Base-by-base conservation (phyloP, 345 rosid species). In the Crucihimalaya himalaica region DNA sequence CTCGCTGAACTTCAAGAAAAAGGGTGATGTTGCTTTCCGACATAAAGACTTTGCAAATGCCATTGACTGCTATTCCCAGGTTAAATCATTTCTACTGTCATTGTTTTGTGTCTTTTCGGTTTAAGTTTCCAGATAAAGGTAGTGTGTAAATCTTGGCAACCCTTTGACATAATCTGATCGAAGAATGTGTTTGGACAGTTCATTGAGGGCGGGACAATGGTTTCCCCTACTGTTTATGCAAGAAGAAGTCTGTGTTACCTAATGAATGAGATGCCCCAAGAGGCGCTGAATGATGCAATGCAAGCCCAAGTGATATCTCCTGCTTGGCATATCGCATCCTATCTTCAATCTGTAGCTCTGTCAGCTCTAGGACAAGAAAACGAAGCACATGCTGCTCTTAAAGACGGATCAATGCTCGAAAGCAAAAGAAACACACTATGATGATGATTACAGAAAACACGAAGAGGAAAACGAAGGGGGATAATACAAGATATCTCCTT, bases 231-330 rank as follows among this genome's bases (percentile, higher is more conserved):
- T 0, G 84, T 91, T 35, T 85, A 68, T 46, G 96, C 93, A 42
- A 86, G 97, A 25, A 89, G 97, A 52, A 91, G 97, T 70, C 79
- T 94, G 78, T 88, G 84, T 52, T 80, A 81, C 79, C 92, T 94
- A 46, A 88, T 89, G 89, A 85, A 46, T 45, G 93, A 91, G 58
- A 85, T 82, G 96, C 86, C 91, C 4, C 85, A 83, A 74, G 96
- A 94, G 78, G 96, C 95, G 58, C 77, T 91, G 42, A 81, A 74
- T 48, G 96, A 94, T 67, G 93, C 93, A 46, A 82, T 86, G 90
- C 95, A 88, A 81, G 96, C 97, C n/a, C 97, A 95, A 81, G 83
- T 85, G 34, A 81, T 87, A 70, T 88, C 92, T 64, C 93, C 97
- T 1, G 86, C 85, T 40, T 89, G 96, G 96, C 88, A 91, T 43